These are phyloP conservation scores for Macrophomina tecta DNA, from an alignment of 2,329 filamentous ascomycete genomes.

Conservation along the genomic window DNA sequence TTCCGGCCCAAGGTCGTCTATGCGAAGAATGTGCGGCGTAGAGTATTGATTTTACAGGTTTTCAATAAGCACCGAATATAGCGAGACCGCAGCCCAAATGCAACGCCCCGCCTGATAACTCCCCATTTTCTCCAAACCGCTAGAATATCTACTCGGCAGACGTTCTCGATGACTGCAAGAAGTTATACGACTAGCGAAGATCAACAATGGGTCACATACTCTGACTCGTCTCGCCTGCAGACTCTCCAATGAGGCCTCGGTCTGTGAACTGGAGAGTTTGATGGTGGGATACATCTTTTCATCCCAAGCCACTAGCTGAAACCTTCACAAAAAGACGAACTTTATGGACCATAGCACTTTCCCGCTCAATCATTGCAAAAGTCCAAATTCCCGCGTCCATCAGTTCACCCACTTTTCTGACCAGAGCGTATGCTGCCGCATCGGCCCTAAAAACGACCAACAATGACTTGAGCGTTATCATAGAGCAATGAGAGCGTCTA, in stretches of 20 bases:
- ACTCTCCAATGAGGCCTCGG: constrained; percentile 68
- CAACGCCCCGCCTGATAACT: background rate
- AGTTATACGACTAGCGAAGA: constrained; percentile 97
- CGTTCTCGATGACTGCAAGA: constrained; percentile 71
- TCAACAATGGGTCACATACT: constrained; percentile 61
- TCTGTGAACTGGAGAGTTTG: constrained; percentile 78
- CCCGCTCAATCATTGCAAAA: no score
- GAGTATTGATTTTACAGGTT: constrained; percentile 9
- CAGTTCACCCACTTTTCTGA: no score
- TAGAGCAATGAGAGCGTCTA: no score
- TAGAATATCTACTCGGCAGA: constrained; percentile 88
- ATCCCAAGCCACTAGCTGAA: no score
- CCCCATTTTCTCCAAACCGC: constrained; percentile 54
- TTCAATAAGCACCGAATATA: background rate
- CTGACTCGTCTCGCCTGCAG: constrained; percentile 75
- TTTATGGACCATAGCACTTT: no score
- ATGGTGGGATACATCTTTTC: constrained; percentile 75
- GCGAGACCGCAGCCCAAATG: background rate
- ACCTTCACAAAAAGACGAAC: no score
- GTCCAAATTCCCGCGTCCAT: no score
- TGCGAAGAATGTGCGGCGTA: background rate
- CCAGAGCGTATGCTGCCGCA: no score
- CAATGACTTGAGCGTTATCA: no score
- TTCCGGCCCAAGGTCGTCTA: constrained; percentile 4
- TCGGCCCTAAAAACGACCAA: no score